Conservation (phyloP, 2,329 filamentous ascomycete genomes). For the Aspergillus spinulosporus region DNA sequence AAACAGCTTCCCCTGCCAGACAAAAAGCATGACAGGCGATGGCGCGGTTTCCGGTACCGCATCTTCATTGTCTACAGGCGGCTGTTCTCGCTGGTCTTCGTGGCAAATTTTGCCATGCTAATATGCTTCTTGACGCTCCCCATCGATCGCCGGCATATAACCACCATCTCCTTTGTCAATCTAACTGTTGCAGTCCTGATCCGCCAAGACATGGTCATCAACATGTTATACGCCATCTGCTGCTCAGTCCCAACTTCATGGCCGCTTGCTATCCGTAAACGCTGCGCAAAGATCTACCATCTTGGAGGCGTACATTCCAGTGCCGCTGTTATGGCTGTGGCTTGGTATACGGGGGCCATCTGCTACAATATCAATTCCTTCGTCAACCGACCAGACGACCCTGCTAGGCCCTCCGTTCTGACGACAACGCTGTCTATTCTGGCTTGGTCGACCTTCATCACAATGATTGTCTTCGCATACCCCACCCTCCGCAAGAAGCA, state of each 20-base stretch:
- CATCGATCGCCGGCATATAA: neutral
- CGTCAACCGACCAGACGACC: neutral
- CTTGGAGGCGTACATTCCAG: slow-evolving; percentile 45
- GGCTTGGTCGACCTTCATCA: slow-evolving; percentile 32
- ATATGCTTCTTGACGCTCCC: slow-evolving; percentile 10
- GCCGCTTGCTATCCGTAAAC: slow-evolving; percentile 37
- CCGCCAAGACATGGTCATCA: slow-evolving; percentile 45
- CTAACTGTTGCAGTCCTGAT: slow-evolving; percentile 37
- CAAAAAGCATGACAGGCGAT: slow-evolving; percentile 1
- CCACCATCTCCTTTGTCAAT: slow-evolving; percentile 36
- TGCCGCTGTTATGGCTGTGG: slow-evolving; percentile 36
- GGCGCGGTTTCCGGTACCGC: slow-evolving; percentile 36
- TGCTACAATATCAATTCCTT: slow-evolving; percentile 10
- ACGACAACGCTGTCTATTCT: slow-evolving; percentile 13
- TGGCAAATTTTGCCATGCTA: slow-evolving; percentile 46
- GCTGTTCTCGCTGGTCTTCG: slow-evolving; percentile 56
- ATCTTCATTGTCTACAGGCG: slow-evolving; percentile 50
- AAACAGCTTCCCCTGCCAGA: slow-evolving; percentile 8
- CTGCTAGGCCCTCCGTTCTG: neutral
- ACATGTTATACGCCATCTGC: slow-evolving; percentile 37
- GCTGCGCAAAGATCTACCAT: slow-evolving; percentile 43
- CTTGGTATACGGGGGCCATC: slow-evolving; percentile 42
- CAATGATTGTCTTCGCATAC: slow-evolving; percentile 16
- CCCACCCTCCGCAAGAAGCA: slow-evolving; percentile 29
- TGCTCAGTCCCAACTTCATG: slow-evolving; percentile 34